These are phyloP conservation scores for Camelina neglecta DNA, from an alignment of 345 rosid species.

Conservation along the genomic window DNA sequence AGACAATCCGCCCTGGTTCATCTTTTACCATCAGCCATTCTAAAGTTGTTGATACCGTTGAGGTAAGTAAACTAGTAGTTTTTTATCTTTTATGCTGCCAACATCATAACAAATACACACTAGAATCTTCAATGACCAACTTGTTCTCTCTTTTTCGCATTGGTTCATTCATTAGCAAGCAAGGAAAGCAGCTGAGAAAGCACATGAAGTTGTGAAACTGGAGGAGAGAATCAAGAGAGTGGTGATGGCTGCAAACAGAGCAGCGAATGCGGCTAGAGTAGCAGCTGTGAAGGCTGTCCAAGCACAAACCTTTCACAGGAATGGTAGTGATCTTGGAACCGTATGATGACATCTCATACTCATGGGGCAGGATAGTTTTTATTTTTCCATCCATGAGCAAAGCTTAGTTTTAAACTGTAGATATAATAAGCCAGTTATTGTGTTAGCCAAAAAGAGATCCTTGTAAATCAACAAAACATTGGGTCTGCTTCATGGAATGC, in stretches of 20 bases:
- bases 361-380: neutral
- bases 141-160: neutral
- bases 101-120: neutral
- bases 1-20: constrained; percentile 55
- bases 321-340: neutral
- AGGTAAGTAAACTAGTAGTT: constrained; percentile 51
- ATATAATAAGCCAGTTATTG: constrained; percentile 1
- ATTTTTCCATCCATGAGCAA: neutral
- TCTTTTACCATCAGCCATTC: constrained; percentile 75
- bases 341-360: neutral
- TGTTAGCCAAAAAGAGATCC: neutral
- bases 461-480: constrained; percentile 3
- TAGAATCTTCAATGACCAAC: neutral
- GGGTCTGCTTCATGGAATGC: neutral
- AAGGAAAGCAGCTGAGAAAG: constrained; percentile 59
- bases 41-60: constrained; percentile 77
- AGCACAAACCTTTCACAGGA: constrained; percentile 45
- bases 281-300: constrained; percentile 76
- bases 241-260: constrained; percentile 64
- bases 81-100: neutral
- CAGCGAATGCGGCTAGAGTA: constrained; percentile 82
- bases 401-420: neutral
- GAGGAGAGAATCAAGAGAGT: constrained; percentile 70
- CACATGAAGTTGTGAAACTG: constrained; percentile 47
- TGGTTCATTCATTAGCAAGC: constrained; percentile 60